Conservation (phyloP, 768 basidiomycete species). For the Termitomyces bulborhizus region DNA sequence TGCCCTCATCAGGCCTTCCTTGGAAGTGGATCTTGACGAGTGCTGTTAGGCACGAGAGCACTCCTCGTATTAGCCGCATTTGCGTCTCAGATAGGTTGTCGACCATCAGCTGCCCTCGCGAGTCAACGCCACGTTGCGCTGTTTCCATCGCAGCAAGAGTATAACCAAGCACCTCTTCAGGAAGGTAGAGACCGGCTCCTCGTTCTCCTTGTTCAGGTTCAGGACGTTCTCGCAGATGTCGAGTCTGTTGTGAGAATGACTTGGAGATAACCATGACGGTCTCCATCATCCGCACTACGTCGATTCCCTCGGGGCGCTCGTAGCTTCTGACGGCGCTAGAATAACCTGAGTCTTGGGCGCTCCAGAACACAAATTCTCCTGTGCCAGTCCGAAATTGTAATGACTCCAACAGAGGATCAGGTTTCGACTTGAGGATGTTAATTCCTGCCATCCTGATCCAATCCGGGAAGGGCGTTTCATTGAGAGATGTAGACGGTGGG, state of each 20-base stretch:
- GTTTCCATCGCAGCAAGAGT: constrained; percentile 81
- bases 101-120: constrained; percentile 45
- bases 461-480: constrained; percentile 65
- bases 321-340: constrained; percentile 44
- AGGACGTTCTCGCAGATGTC: constrained; percentile 71
- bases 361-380: constrained; percentile 88
- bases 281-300: constrained; percentile 78
- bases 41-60: constrained; percentile 64
- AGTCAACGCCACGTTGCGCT: constrained; percentile 62
- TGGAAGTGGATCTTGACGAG: constrained; percentile 66
- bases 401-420: constrained; percentile 64
- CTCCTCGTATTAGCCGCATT: constrained; percentile 67
- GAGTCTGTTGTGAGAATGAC: constrained; percentile 77
- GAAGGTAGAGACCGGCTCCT: constrained; percentile 83
- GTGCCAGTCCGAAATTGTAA: constrained; percentile 76
- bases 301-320: constrained; percentile 47
- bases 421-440: constrained; percentile 79
- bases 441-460: constrained; percentile 90
- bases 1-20: constrained; percentile 64
- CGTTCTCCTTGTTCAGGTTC: constrained; percentile 70
- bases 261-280: constrained; percentile 76
- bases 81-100: constrained; percentile 79
- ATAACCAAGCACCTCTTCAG: constrained; percentile 87
- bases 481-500: constrained; percentile 43
- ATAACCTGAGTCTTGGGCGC: constrained; percentile 74